Evolutionary conservation across 352 stramenopile species (phyloP).

Genomic region (Globisporangium paroecandrum): DNA sequence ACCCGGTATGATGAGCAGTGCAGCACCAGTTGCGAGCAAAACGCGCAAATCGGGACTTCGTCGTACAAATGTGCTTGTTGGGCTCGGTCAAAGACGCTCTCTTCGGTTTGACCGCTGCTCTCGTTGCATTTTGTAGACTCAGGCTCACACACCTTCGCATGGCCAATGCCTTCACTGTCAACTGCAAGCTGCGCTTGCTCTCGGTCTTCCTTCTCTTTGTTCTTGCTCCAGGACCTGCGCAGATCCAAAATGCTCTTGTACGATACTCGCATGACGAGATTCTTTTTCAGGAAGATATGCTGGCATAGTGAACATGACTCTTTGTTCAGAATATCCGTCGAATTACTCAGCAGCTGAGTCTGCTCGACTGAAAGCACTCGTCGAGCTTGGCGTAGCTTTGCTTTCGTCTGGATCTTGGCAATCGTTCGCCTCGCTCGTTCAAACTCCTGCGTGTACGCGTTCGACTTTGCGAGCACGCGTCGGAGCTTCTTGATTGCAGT

Average conservation of each 20-base stretch:
- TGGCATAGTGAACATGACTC: constrained; percentile 56
- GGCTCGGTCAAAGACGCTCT: constrained; percentile 19
- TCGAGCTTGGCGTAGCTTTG: constrained; percentile 35
- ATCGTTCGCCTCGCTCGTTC: constrained; percentile 44
- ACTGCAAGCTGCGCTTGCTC: background rate
- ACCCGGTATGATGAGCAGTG: constrained; percentile 46
- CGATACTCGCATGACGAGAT: constrained; percentile 49
- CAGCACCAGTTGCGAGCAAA: constrained; percentile 57
- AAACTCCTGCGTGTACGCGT: constrained; percentile 55
- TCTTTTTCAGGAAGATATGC: constrained; percentile 56
- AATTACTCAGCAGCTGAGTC: constrained; percentile 42
- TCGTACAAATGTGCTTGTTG: constrained; percentile 56
- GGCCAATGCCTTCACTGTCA: background rate
- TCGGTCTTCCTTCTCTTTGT: background rate
- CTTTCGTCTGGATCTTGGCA: constrained; percentile 47
- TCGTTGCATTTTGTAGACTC: background rate
- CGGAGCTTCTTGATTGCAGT: constrained; percentile 52
- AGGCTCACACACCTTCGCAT: background rate
- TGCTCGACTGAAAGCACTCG: constrained; percentile 36
- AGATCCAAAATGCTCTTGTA: constrained; percentile 67
- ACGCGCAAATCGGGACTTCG: constrained; percentile 49
- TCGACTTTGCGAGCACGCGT: constrained; percentile 56
- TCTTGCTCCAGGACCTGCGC: constrained; percentile 32
- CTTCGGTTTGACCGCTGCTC: constrained; percentile 1
- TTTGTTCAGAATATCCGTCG: constrained; percentile 48